phyloP scores from a whole-genome alignment of 768 basidiomycete genomes.

The Neoboletus magnificus region DNA sequence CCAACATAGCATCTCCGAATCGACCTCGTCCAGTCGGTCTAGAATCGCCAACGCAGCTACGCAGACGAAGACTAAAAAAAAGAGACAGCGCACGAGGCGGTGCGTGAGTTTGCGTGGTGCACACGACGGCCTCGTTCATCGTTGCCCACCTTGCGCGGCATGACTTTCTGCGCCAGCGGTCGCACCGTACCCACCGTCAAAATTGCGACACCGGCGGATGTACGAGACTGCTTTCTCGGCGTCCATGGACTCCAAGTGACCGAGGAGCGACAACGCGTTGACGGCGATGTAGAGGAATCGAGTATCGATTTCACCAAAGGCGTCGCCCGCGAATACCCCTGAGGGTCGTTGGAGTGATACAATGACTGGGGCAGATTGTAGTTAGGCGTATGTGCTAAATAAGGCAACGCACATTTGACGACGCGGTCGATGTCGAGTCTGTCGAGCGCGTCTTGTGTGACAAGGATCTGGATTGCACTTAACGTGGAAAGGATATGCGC shows the following conservation, averaged over 20 bases:
- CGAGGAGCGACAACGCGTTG: constrained; percentile 76
- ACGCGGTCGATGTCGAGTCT: constrained; percentile 67
- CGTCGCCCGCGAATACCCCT: constrained; percentile 87
- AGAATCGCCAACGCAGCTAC: constrained; percentile 85
- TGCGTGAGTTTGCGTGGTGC: background rate
- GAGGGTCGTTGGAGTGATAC: constrained; percentile 80
- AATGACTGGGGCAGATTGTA: constrained; percentile 53
- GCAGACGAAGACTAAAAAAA: constrained; percentile 76
- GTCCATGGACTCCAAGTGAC: constrained; percentile 66
- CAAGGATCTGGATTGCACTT: constrained; percentile 89
- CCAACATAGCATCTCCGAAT: constrained; percentile 78
- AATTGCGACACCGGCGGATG: constrained; percentile 79
- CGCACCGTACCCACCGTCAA: constrained; percentile 93
- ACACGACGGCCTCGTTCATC: too few relatives aligned
- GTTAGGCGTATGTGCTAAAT: background rate
- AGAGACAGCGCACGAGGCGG: background rate
- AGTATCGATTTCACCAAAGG: constrained; percentile 90
- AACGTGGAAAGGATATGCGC: constrained; percentile 83
- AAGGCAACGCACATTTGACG: constrained; percentile 57
- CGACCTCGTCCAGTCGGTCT: constrained; percentile 75
- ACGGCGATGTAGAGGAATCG: constrained; percentile 90
- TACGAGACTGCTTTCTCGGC: constrained; percentile 66
- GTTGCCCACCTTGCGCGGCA: constrained; percentile 71
- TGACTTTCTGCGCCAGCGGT: constrained; percentile 88
- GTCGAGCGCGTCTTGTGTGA: constrained; percentile 80